These are phyloP conservation scores for Litchi chinensis DNA, from an alignment of 345 rosid genomes.

Conservation along the genomic window DNA sequence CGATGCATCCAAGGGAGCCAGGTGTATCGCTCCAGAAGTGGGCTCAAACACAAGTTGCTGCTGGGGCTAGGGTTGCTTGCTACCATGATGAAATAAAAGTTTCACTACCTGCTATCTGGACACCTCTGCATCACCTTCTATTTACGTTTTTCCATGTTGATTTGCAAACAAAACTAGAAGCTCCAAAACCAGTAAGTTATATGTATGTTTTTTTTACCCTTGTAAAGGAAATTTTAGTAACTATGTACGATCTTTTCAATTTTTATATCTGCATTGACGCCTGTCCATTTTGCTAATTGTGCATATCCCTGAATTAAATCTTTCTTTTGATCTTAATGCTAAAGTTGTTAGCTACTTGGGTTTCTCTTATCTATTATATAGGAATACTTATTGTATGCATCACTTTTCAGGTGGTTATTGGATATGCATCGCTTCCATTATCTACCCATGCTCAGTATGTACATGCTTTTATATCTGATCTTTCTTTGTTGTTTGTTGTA, in stretches of 20 bases:
- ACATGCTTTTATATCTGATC: conserved; percentile 19
- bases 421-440: conserved; percentile 90
- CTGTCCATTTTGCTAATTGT: neutral
- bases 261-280: neutral
- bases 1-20: conserved; percentile 83
- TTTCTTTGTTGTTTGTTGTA: conserved; percentile 1
- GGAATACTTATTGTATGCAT: conserved; percentile 15
- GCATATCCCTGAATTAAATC: neutral
- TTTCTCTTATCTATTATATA: conserved; percentile 15
- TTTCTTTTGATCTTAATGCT: neutral
- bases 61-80: conserved; percentile 79
- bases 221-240: neutral
- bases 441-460: conserved; percentile 94
- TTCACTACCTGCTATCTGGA: conserved; percentile 92
- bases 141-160: conserved; percentile 97
- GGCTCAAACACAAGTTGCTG: conserved; percentile 93
- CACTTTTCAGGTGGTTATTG: conserved; percentile 75
- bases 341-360: neutral
- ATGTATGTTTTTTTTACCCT: conserved; percentile 1
- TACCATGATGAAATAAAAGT: conserved; percentile 93
- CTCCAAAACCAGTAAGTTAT: conserved; percentile 90
- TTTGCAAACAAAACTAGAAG: conserved; percentile 96
- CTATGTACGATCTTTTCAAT: neutral
- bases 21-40: conserved; percentile 72
- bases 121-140: conserved; percentile 88